These are phyloP conservation scores for Suillus americanus DNA, from an alignment of 768 basidiomycete species.

Conservation along the genomic window DNA sequence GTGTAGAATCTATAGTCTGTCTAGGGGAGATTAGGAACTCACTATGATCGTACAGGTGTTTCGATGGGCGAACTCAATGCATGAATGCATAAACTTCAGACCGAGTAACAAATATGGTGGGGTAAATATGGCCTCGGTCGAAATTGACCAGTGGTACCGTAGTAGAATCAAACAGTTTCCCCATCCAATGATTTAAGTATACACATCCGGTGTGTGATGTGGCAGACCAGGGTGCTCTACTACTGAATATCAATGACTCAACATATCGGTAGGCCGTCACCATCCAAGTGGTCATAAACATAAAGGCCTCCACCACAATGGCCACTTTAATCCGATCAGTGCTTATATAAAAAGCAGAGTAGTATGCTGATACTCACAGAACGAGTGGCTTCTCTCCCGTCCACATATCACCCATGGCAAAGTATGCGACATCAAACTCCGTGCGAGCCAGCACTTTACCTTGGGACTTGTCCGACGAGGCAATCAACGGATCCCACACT, in stretches of 20 bases:
- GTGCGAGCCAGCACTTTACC: slow-evolving; percentile 52
- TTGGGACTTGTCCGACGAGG: slow-evolving; percentile 38
- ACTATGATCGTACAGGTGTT: neutral
- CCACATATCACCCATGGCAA: slow-evolving; percentile 56
- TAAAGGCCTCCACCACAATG: slow-evolving; percentile 49
- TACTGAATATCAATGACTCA: neutral
- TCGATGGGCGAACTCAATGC: neutral
- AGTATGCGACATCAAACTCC: slow-evolving; percentile 56
- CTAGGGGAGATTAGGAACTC: neutral
- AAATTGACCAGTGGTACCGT: neutral
- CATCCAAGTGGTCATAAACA: slow-evolving; percentile 39
- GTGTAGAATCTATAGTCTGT: neutral
- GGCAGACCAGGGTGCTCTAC: neutral
- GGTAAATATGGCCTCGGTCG: neutral
- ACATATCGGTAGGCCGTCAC: slow-evolving; percentile 12
- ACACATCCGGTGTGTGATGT: neutral
- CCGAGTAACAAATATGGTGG: neutral
- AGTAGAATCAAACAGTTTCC: neutral
- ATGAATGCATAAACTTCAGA: neutral
- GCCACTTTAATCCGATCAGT: slow-evolving; percentile 34
- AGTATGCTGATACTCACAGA: slow-evolving; percentile 44
- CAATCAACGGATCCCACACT: slow-evolving; percentile 59
- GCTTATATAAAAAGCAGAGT: neutral
- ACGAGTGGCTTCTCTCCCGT: slow-evolving; percentile 55
- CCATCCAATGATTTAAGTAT: neutral